Conservation (phyloP, 495 filamentous ascomycete species). For the Aspergillus cavernicola region DNA sequence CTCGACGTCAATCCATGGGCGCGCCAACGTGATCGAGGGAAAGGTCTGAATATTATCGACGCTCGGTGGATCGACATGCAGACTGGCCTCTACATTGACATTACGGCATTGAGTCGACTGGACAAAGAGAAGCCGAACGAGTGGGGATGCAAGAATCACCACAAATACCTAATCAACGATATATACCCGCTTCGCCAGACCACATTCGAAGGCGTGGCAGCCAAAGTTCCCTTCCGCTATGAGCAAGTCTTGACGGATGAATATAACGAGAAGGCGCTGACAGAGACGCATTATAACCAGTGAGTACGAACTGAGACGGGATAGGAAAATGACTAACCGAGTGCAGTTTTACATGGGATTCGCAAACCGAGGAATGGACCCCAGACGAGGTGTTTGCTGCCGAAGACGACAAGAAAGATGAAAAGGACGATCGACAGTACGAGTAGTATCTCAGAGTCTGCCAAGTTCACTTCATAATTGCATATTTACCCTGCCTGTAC, state of each 20-base stretch:
- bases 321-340: slow-evolving; percentile 15
- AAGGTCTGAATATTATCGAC: slow-evolving; percentile 78
- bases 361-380: slow-evolving; percentile 32
- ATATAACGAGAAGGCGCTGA: slow-evolving; percentile 52
- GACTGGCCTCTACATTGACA: slow-evolving; percentile 82
- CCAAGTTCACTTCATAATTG: neutral
- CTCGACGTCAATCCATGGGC: slow-evolving; percentile 77
- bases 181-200: slow-evolving; percentile 54
- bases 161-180: slow-evolving; percentile 57
- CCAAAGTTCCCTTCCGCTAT: slow-evolving; percentile 61
- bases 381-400: slow-evolving; percentile 21
- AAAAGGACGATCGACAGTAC: slow-evolving; percentile 24
- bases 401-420: slow-evolving; percentile 10
- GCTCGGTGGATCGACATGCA: slow-evolving; percentile 76
- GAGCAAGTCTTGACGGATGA: slow-evolving; percentile 56
- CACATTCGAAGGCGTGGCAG: slow-evolving; percentile 56
- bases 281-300: slow-evolving; percentile 48
- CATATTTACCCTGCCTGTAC: neutral
- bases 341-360: slow-evolving; percentile 33
- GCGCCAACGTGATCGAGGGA: slow-evolving; percentile 53
- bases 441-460: slow-evolving; percentile 17
- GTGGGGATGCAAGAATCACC: slow-evolving; percentile 82
- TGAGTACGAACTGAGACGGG: slow-evolving; percentile 43
- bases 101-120: slow-evolving; percentile 75
- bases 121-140: slow-evolving; percentile 58